Conservation (phyloP, 2,329 filamentous ascomycete genomes). For the Claviceps maximensis region DNA sequence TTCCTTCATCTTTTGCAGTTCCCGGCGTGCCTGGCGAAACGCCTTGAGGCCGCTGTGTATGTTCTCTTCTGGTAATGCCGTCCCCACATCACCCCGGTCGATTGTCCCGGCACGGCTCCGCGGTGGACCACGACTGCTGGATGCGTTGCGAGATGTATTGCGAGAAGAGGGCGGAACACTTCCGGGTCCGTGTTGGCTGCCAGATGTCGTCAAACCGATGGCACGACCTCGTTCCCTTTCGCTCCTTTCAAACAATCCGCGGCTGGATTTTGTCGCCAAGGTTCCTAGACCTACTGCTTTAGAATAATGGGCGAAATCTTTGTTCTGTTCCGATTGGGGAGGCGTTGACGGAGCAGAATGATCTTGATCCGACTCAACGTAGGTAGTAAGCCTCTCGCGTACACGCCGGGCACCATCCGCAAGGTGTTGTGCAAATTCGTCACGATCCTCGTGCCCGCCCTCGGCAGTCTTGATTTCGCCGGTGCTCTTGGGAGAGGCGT, state of each 20-base stretch:
- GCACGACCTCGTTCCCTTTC: conserved; percentile 26
- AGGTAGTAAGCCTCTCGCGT: conserved; percentile 58
- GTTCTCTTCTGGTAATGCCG: conserved; percentile 25
- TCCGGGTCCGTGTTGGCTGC: conserved; percentile 33
- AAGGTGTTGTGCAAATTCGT: conserved; percentile 62
- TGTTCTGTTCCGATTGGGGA: conserved; percentile 23
- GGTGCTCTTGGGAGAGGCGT: neutral
- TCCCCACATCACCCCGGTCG: neutral
- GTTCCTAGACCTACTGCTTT: conserved; percentile 48
- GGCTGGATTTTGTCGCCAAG: conserved; percentile 53
- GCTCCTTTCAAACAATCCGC: conserved; percentile 41
- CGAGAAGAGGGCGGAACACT: conserved; percentile 26
- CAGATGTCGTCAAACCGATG: conserved; percentile 50
- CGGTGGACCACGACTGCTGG: conserved; percentile 5
- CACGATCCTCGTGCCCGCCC: conserved; percentile 31
- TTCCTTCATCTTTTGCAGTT: conserved; percentile 43
- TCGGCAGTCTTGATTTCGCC: neutral
- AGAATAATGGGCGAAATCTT: conserved; percentile 17
- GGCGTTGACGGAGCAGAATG: conserved; percentile 13
- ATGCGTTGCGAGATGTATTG: conserved; percentile 23
- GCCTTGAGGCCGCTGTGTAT: conserved; percentile 39
- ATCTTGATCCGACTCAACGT: conserved; percentile 48
- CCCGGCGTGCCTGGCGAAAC: conserved; percentile 43
- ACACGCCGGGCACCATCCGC: conserved; percentile 58
- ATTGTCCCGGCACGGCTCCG: neutral